phyloP scores from a whole-genome alignment of 202 grass and related monocot genomes.

The Panicum virgatum region DNA sequence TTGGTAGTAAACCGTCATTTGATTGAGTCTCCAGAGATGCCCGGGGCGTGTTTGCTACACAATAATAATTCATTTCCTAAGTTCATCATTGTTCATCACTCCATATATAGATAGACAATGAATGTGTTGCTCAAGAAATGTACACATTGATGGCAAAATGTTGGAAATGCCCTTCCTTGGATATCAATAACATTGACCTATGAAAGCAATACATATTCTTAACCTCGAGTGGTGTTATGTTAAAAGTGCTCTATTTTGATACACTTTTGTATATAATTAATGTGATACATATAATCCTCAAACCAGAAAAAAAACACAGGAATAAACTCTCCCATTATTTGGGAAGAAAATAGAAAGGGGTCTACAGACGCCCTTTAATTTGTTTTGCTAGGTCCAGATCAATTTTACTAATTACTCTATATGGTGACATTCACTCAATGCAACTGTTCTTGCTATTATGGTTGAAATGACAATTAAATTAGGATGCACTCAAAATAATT shows the following conservation, averaged over 20 bases:
- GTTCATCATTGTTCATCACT: neutral
- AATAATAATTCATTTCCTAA: no score
- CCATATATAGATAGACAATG: neutral
- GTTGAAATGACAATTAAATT: neutral
- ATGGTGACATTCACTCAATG: neutral
- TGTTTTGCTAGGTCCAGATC: neutral
- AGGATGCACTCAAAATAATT: neutral
- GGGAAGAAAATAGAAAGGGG: neutral
- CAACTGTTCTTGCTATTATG: neutral
- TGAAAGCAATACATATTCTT: neutral
- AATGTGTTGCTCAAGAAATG: neutral
- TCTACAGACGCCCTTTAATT: no score
- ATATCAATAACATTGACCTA: neutral
- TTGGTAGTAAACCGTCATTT: neutral
- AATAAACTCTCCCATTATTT: neutral
- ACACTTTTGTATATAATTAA: no score
- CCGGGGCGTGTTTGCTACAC: neutral
- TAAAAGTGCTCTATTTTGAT: neutral
- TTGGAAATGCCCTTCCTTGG: neutral
- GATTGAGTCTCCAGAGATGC: neutral
- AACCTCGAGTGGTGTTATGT: neutral
- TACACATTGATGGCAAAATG: neutral
- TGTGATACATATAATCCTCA: no score
- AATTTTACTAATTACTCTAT: neutral
- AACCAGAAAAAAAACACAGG: neutral